Base-by-base conservation (phyloP, 2,329 filamentous ascomycete species). In the Aspergillus sp. region DNA sequence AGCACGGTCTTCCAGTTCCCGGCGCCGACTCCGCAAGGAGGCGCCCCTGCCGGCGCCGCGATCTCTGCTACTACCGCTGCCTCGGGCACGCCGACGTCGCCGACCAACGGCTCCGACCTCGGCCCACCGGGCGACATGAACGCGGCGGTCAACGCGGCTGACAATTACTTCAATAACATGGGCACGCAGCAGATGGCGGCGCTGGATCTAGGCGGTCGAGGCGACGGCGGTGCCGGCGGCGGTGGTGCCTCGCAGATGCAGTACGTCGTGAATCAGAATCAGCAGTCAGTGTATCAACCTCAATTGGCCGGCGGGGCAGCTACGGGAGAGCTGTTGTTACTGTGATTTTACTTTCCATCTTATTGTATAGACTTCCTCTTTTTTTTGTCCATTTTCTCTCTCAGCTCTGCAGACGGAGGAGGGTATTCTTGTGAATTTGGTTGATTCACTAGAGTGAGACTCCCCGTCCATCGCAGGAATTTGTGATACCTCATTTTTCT, bases 81-180 rank as follows among this genome's bases (percentile, higher is more conserved):
- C 69, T 69, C 64, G 47, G 67, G 69, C 22, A 52, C 72, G 57
- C 62, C 69, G 22, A 64, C 70, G 63, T 63, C 72, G 62, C 63
- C 69, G 7, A 66, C 67, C 18, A 69, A 70, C 52, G 71, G 65
- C 24, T 55, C 66, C 49, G 63, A 63, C n/a, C 59, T 61, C 32
- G 62, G 63, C 6, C 72, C 71, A 26, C 66, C 71, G 60, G 77
- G 79, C 6, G 84, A 88, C 69, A 81, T 92, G 58, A 82, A 86
- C 3, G 85, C 87, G 26, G 92, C 92, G 1, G 87, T 96, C 39
- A 90, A 84, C 69, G 92, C 95, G 56, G 94, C 93, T 10, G 94
- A 97, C 71, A 87, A 89, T 16, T 97, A 96, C 77, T 98, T 97
- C 76, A 88, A 90, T 16, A 89, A 87, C 49, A 82, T 92, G n/a